Conservation (phyloP, 371 early-diverging fungal species). For the Mucor circinelloides region DNA sequence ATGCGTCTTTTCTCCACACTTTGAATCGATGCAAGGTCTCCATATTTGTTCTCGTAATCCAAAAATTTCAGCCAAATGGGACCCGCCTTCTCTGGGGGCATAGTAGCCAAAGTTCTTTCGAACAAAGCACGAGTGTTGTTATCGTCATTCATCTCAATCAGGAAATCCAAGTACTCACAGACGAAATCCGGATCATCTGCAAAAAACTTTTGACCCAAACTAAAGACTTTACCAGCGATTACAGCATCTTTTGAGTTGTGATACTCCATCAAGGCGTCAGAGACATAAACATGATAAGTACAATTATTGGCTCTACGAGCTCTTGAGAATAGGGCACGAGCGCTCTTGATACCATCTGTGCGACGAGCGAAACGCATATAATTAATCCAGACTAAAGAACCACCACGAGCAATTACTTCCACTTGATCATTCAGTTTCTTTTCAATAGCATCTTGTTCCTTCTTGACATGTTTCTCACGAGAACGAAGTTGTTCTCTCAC, state of each 20-base stretch:
- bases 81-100: constrained; percentile 73
- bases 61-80: constrained; percentile 82
- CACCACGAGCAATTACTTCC: constrained; percentile 60
- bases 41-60: constrained; percentile 86
- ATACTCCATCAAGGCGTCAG: constrained; percentile 92
- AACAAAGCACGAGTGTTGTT: constrained; percentile 89
- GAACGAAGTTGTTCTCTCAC: constrained; percentile 72
- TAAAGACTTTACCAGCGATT: constrained; percentile 92
- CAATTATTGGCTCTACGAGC: constrained; percentile 77
- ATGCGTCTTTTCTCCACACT: constrained; percentile 77
- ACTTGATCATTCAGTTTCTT: constrained; percentile 62
- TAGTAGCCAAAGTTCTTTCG: constrained; percentile 76
- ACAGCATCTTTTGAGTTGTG: constrained; percentile 83
- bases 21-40: constrained; percentile 76
- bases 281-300: constrained; percentile 86
- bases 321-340: constrained; percentile 77
- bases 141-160: constrained; percentile 89
- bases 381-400: constrained; percentile 82
- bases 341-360: constrained; percentile 77
- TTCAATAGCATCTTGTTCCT: constrained; percentile 69
- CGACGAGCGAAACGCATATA: constrained; percentile 87
- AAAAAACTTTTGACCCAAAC: constrained; percentile 82
- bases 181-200: constrained; percentile 75
- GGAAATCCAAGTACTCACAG: constrained; percentile 81
- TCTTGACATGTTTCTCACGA: constrained; percentile 65